Conservation (phyloP, 2,329 filamentous ascomycete genomes). For the Venturia pyrina region DNA sequence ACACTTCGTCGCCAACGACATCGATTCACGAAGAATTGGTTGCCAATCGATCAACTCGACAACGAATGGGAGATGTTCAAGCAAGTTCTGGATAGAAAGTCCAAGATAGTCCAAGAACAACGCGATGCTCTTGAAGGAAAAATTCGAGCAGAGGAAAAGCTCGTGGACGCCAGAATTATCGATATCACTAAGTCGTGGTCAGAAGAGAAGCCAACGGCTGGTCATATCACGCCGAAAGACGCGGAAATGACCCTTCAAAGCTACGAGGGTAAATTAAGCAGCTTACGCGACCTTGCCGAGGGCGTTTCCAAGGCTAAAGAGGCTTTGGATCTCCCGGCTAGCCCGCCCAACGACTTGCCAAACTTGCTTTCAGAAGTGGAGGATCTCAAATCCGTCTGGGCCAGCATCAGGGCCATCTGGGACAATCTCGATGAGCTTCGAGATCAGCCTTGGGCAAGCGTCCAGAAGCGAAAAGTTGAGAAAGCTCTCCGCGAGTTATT, state of each 20-base stretch:
- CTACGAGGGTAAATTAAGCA: slow-evolving; percentile 78
- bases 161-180: slow-evolving; percentile 77
- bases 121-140: slow-evolving; percentile 91
- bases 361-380: slow-evolving; percentile 89
- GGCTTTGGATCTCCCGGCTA: slow-evolving; percentile 78
- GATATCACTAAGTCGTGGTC: slow-evolving; percentile 86
- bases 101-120: slow-evolving; percentile 92
- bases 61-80: slow-evolving; percentile 91
- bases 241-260: slow-evolving; percentile 71
- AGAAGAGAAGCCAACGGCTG: slow-evolving; percentile 92
- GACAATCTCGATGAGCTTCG: slow-evolving; percentile 87
- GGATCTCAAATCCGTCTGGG: slow-evolving; percentile 98
- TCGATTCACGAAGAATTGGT: slow-evolving; percentile 87
- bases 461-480: slow-evolving; percentile 88
- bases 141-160: slow-evolving; percentile 85
- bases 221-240: slow-evolving; percentile 80
- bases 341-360: slow-evolving; percentile 69
- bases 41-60: slow-evolving; percentile 91
- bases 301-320: slow-evolving; percentile 97
- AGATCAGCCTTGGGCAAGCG: slow-evolving; percentile 87
- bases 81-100: slow-evolving; percentile 83
- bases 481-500: slow-evolving; percentile 82
- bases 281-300: slow-evolving; percentile 75
- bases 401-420: slow-evolving; percentile 91
- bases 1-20: slow-evolving; percentile 86